A percentile compares a stretch with the other conserved stretches of the same genome.
These are phyloP conservation scores for Solanum ossicruentum DNA, from an alignment of 257 asterid species.

Conservation along the genomic window DNA sequence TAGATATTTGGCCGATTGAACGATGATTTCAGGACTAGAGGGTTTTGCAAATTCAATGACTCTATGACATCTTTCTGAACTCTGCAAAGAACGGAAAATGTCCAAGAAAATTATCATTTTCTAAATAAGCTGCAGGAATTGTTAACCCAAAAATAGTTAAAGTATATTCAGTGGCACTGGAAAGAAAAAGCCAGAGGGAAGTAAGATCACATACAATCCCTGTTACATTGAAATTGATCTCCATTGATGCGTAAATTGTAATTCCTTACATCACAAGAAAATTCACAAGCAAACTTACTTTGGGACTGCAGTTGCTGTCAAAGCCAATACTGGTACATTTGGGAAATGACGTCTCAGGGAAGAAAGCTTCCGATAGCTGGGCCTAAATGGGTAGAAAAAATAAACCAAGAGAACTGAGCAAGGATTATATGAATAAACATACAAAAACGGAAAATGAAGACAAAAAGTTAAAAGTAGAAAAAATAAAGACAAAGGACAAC, in stretches of 20 bases:
- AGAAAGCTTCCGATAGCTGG: constrained; percentile 93
- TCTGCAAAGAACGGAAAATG: constrained; percentile 37
- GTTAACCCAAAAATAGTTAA: background rate
- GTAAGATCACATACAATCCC: background rate
- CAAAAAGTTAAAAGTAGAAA: background rate
- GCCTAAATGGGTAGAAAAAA: constrained; percentile 33
- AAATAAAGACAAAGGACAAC: background rate
- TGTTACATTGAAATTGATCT: background rate
- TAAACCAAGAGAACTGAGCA: background rate
- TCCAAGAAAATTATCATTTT: background rate
- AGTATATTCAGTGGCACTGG: background rate
- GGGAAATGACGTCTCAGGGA: constrained; percentile 60
- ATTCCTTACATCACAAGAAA: background rate
- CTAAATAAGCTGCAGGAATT: background rate
- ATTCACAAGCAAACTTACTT: constrained; percentile 47
- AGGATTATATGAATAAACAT: background rate
- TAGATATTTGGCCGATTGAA: constrained; percentile 89
- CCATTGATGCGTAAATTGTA: background rate
- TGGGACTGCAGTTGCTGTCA: constrained; percentile 98
- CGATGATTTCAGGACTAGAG: constrained; percentile 82
- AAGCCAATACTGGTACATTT: constrained; percentile 69
- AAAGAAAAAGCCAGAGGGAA: background rate
- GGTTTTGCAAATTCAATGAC: constrained; percentile 67
- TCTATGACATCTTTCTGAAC: constrained; percentile 87
- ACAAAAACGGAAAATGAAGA: constrained; percentile 1